Percentiles rank a stretch among this genome's conserved stretches.
Evolutionary conservation across 2,329 filamentous ascomycete genomes (phyloP).

Genomic region (Cadophora malorum): DNA sequence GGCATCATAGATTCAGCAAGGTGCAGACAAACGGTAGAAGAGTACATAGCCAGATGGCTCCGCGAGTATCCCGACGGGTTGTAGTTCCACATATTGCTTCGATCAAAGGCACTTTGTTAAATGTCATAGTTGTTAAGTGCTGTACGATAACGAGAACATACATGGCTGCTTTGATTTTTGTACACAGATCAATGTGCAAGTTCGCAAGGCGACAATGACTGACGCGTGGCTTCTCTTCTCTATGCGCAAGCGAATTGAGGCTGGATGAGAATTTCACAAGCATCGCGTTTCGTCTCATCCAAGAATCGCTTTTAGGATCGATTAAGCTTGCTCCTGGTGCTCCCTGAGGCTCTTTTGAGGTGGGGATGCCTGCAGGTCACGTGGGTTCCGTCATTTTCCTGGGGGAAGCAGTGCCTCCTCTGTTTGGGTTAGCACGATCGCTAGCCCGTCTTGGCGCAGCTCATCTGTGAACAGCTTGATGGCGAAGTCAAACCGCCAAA

Average conservation of each 20-base stretch:
- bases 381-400: neutral
- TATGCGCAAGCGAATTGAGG: too few species aligned
- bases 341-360: too few species aligned
- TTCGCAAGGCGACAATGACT: too few species aligned
- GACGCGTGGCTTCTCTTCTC: too few species aligned
- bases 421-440: neutral
- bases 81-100: constrained; percentile 4
- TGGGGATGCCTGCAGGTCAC: neutral
- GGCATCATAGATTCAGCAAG: constrained; percentile 30
- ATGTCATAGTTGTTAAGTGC: too few species aligned
- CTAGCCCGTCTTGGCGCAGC: constrained; percentile 11
- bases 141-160: too few species aligned
- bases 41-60: constrained; percentile 7
- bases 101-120: neutral
- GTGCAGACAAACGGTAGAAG: neutral
- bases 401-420: neutral
- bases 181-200: too few species aligned
- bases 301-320: too few species aligned
- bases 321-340: too few species aligned
- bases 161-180: too few species aligned
- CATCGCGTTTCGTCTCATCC: too few species aligned
- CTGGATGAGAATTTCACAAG: too few species aligned
- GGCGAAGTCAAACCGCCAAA: neutral
- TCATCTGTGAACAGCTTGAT: constrained; percentile 6
- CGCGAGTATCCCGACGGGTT: neutral